phyloP scores from a whole-genome alignment of 1,139 yeast species.

The Pichia terricola region DNA sequence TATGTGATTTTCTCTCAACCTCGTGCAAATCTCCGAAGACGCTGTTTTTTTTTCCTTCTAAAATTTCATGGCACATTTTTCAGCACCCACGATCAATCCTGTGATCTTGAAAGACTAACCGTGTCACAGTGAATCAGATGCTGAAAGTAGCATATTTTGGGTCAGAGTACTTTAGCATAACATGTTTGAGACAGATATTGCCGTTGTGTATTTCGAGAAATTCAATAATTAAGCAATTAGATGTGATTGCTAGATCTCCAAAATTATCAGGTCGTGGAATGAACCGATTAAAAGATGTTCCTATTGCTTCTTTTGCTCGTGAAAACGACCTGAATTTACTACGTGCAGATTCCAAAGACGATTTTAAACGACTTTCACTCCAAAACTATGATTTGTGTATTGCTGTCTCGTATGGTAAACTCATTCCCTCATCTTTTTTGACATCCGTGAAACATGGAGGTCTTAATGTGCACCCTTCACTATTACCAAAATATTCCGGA shows the following conservation, averaged over 20 bases:
- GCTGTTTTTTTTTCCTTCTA: no score
- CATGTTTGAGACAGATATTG: constrained; percentile 41
- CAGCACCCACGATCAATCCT: no score
- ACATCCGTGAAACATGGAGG: constrained; percentile 49
- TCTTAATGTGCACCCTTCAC: constrained; percentile 85
- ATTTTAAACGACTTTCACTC: constrained; percentile 32
- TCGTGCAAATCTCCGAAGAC: no score
- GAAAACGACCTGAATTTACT: constrained; percentile 28
- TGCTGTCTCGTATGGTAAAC: constrained; percentile 82
- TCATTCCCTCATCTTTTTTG: constrained; percentile 61
- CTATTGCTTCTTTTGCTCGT: constrained; percentile 40
- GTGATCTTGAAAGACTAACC: no score
- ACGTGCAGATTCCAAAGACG: constrained; percentile 51
- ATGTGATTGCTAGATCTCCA: constrained; percentile 57
- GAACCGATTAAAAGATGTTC: constrained; percentile 39
- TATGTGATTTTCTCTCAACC: no score
- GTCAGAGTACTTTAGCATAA: constrained; percentile 64
- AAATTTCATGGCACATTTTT: no score
- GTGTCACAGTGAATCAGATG: background rate
- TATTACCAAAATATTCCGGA: constrained; percentile 76
- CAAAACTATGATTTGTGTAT: constrained; percentile 50
- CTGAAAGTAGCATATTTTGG: constrained; percentile 50
- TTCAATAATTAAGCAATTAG: constrained; percentile 34
- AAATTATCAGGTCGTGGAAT: constrained; percentile 66
- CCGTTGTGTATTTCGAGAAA: constrained; percentile 21